These are phyloP conservation scores for Fusarium euwallaceae DNA, from an alignment of 2,329 filamentous ascomycete genomes.

Conservation along the genomic window DNA sequence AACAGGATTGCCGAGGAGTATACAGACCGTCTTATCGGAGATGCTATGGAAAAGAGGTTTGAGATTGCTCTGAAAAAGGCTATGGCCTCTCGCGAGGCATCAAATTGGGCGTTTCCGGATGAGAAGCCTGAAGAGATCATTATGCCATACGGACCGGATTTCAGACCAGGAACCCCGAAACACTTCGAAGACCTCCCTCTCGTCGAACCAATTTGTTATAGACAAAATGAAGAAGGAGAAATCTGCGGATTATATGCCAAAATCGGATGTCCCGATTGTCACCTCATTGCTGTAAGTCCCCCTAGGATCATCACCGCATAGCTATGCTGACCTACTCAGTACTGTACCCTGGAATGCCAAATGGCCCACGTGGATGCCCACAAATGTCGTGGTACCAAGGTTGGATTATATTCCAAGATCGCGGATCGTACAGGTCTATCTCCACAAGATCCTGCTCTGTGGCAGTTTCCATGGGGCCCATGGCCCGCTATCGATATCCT, in stretches of 20 bases:
- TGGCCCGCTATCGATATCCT: constrained; percentile 45
- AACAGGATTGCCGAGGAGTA: neutral
- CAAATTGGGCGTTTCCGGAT: neutral
- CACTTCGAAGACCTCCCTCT: neutral
- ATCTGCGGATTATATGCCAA: constrained; percentile 14
- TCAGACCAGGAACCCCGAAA: neutral
- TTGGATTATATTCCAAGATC: neutral
- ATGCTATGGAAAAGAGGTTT: neutral
- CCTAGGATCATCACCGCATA: no score
- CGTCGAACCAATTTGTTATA: constrained; percentile 25
- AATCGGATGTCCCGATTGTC: constrained; percentile 35
- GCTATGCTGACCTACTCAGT: constrained; percentile 34
- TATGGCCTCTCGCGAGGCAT: neutral
- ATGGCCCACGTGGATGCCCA: constrained; percentile 22
- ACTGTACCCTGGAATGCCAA: constrained; percentile 40
- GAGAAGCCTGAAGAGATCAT: neutral
- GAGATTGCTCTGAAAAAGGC: neutral
- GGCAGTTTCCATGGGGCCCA: constrained; percentile 25
- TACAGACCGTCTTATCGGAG: no score
- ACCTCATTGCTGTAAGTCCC: constrained; percentile 37
- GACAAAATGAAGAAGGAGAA: neutral
- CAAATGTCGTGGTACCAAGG: neutral
- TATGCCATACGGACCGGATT: neutral
- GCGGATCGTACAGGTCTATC: neutral
- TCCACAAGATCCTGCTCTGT: neutral